Evolutionary conservation across 768 basidiomycete species (phyloP).

Genomic region (Coprinopsis strossmayeri): DNA sequence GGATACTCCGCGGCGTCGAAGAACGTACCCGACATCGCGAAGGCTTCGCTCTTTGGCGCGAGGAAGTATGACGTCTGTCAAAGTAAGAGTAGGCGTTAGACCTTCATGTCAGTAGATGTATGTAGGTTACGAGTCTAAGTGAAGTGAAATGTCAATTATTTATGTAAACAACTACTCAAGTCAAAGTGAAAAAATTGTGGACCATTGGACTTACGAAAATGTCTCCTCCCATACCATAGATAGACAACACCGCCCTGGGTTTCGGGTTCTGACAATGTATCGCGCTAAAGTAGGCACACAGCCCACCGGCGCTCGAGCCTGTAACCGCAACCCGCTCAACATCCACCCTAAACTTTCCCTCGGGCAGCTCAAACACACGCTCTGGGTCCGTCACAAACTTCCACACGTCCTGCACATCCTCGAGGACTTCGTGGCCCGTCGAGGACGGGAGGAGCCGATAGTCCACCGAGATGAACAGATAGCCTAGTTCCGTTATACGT

Average conservation of each 20-base stretch:
- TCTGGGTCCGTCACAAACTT: constrained; percentile 30
- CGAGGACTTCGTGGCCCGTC: constrained; percentile 49
- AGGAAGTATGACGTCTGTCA: constrained; percentile 46
- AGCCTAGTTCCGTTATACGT: constrained; percentile 40
- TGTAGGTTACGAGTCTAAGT: neutral
- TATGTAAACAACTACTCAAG: no score
- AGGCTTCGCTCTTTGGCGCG: constrained; percentile 37
- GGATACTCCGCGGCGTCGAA: constrained; percentile 38
- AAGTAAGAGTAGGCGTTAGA: neutral
- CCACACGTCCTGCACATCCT: constrained; percentile 54
- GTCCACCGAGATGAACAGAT: constrained; percentile 55
- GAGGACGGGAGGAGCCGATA: constrained; percentile 52
- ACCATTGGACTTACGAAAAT: constrained; percentile 41
- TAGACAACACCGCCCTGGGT: constrained; percentile 46
- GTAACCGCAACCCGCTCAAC: constrained; percentile 39
- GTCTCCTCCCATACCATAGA: constrained; percentile 61
- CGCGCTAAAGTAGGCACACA: constrained; percentile 58
- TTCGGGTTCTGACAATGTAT: constrained; percentile 37
- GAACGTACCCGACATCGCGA: constrained; percentile 44
- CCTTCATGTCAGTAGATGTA: neutral
- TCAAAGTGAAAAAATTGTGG: no score
- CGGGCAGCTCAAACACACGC: neutral
- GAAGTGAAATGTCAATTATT: neutral
- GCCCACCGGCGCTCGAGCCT: constrained; percentile 56
- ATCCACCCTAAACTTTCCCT: constrained; percentile 33